Conservation (phyloP, 2,329 filamentous ascomycete genomes). For the Sclerotinia nivalis region DNA sequence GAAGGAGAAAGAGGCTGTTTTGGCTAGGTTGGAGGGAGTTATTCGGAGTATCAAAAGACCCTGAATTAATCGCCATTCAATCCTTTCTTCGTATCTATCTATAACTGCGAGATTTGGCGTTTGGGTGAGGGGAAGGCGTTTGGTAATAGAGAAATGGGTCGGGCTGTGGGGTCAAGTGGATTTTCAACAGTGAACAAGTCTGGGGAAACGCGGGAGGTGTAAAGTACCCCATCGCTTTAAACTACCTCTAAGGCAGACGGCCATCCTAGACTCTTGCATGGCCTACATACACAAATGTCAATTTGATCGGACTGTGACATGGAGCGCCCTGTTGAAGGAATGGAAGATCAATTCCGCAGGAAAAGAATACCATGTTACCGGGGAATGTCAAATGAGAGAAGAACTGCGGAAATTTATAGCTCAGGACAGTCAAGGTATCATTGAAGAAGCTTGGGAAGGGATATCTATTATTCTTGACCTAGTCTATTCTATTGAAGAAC, state of each 20-base stretch:
- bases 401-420: neutral
- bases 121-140: constrained; percentile 27
- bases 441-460: neutral
- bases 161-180: neutral
- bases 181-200: neutral
- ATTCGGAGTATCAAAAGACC: constrained; percentile 61
- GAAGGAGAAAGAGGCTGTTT: constrained; percentile 62
- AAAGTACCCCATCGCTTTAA: neutral
- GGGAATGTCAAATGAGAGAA: neutral
- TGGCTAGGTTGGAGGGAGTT: constrained; percentile 60
- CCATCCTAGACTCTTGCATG: neutral
- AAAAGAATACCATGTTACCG: neutral
- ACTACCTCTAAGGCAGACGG: neutral
- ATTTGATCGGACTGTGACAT: constrained; percentile 74
- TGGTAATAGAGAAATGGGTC: neutral
- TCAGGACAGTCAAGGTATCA: neutral
- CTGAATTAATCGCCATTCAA: constrained; percentile 41
- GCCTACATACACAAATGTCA: neutral
- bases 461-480: neutral
- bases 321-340: constrained; percentile 90
- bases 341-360: constrained; percentile 74
- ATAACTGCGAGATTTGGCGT: neutral
- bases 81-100: neutral
- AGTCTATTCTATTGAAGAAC: constrained; percentile 15
- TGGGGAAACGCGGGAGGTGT: neutral